phyloP scores from a whole-genome alignment of 306 rosid genomes.

The Dryas alaskensis region DNA sequence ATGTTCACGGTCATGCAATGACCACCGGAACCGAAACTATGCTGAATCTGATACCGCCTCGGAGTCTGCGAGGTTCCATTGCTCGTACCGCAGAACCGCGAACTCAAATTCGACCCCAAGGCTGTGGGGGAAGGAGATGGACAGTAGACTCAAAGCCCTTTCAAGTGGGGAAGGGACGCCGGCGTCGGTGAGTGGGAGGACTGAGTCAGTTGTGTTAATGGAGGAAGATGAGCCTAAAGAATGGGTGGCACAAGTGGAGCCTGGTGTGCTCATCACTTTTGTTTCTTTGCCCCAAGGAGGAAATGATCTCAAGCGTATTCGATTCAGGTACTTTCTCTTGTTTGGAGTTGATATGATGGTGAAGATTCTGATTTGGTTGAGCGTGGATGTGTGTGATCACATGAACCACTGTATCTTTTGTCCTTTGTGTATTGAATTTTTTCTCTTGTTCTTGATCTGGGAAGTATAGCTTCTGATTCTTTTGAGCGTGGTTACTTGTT shows the following conservation, averaged over 20 bases:
- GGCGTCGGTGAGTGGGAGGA: constrained; percentile 79
- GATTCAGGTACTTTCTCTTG: constrained; percentile 72
- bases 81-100: constrained; percentile 70
- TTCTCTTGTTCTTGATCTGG: constrained; percentile 15
- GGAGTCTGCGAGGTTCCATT: constrained; percentile 74
- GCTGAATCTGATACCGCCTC: constrained; percentile 78
- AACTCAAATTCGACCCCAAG: constrained; percentile 86
- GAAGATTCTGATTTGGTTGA: constrained; percentile 19
- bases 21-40: constrained; percentile 44
- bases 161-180: constrained; percentile 96
- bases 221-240: constrained; percentile 96
- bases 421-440: constrained; percentile 40
- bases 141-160: constrained; percentile 67
- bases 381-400: constrained; percentile 33
- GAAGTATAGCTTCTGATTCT: constrained; percentile 30
- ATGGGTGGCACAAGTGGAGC: constrained; percentile 98
- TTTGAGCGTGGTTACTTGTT: constrained; percentile 40
- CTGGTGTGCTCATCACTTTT: constrained; percentile 95
- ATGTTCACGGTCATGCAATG: constrained; percentile 68
- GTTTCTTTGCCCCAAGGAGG: constrained; percentile 93
- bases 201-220: constrained; percentile 74
- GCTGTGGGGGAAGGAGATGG: constrained; percentile 87
- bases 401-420: constrained; percentile 37
- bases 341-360: constrained; percentile 33
- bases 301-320: constrained; percentile 88